Evolutionary conservation across 2,329 filamentous ascomycete species (phyloP), one percentile per base, ranked within the genome.

Genomic region (Phyllosticta citriasiana): DNA sequence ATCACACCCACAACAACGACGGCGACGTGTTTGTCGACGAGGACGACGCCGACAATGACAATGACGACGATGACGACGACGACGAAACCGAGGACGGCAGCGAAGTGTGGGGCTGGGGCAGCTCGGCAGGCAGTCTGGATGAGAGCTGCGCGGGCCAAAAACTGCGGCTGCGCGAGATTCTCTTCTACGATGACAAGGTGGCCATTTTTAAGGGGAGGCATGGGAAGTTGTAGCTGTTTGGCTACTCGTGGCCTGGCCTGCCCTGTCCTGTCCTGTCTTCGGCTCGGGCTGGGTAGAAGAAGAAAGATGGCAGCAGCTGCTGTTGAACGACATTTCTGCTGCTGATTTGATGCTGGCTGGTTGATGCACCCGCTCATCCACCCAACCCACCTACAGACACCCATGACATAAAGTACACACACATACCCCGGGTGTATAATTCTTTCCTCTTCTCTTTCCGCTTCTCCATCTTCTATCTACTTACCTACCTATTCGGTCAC

Each of bases 131-230:
- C 40, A 47, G 40, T n/a, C 40, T 47, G 14, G 80, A 80, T 22
- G 76, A 77, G 5, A 74, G 78, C 16, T 72, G 76, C 50, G 74
- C 71, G 76, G 80, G 67, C 5, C 71, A 74, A 30, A 80, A 80
- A 64, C 79, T 92, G 63, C 80, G 84, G 60, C 76, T 93, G 65
- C 79, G 88, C 64, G 88, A 93, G 77, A 93, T 94, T 65, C 73
- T 92, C 64, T 93, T 91, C 73, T 92, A 91, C 68, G 89, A 93
- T 71, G 89, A 93, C 71, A 89, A 90, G 73, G 84, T 91, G 59
- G 85, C 87, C 27, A 86, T 93, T 62, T 93, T 93, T 76, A 88
- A 87, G 72, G 87, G 88, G 33, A 82, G 89, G 63, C 86, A 89
- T 73, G 85, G 82, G 59, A 69, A 68, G 65, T n/a, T 47, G 40